These are phyloP conservation scores for Scytalidium lignicola DNA, from an alignment of 2,329 filamentous ascomycete species.

Conservation along the genomic window DNA sequence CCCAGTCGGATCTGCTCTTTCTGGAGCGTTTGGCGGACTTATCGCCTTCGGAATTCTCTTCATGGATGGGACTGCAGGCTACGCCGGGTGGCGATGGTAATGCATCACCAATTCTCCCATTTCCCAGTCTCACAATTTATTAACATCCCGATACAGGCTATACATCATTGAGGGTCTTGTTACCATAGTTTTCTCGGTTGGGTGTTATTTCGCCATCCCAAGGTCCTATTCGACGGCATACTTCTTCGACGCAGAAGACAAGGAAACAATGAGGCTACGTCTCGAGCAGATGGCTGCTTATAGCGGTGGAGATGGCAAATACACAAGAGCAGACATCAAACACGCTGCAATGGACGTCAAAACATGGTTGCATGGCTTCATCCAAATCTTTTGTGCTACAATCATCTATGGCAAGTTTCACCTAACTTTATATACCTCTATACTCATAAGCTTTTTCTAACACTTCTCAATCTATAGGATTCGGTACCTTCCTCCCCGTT, in stretches of 20 bases:
- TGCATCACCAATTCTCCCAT: background rate
- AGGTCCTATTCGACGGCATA: constrained; percentile 40
- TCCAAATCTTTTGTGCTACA: constrained; percentile 34
- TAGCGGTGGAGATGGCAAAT: constrained; percentile 41
- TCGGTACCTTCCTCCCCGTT: constrained; percentile 36
- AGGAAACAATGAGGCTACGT: constrained; percentile 43
- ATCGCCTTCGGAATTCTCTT: constrained; percentile 5
- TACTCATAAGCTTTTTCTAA: background rate
- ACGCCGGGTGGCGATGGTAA: constrained; percentile 2
- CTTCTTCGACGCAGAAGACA: constrained; percentile 41
- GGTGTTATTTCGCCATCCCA: constrained; percentile 41
- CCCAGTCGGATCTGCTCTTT: constrained; percentile 29
- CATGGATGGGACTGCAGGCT: constrained; percentile 5
- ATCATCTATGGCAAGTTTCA: constrained; percentile 28
- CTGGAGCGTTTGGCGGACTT: constrained; percentile 5
- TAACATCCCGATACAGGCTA: constrained; percentile 15
- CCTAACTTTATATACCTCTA: background rate
- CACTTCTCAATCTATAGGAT: constrained; percentile 18
- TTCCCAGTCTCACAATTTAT: background rate
- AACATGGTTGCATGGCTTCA: constrained; percentile 17
- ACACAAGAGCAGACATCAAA: constrained; percentile 42
- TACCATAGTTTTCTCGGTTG: constrained; percentile 34
- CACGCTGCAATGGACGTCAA: constrained; percentile 44
- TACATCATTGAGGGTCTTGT: constrained; percentile 44
- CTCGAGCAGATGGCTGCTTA: constrained; percentile 39